Evolutionary conservation across 208 protist genomes (phyloP).

Genomic region (Pavlovales sp.): DNA sequence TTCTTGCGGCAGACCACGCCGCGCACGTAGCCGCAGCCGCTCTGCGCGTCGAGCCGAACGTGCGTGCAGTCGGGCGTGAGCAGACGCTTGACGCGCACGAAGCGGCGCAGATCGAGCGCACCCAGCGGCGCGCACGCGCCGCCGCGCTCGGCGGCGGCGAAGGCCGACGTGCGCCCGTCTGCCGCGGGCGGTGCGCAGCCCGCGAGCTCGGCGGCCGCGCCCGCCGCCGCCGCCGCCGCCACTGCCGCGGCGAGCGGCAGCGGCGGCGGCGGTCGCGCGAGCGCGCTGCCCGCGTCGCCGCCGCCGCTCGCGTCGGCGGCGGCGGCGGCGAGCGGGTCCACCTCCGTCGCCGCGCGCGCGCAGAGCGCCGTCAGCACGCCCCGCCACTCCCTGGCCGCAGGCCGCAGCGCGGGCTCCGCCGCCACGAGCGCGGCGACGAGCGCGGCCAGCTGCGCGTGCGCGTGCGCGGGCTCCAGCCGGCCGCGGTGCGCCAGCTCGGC

Average conservation of each 20-base stretch:
- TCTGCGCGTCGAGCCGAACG: no score
- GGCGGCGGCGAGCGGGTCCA: not conserved
- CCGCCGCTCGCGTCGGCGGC: not conserved
- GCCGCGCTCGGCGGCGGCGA: no score
- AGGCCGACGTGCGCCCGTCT: no score
- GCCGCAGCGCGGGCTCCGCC: not conserved
- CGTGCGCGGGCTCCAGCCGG: no score
- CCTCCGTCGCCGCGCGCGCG: no score
- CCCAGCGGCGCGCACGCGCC: not conserved
- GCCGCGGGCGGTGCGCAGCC: no score
- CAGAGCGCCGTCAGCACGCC: not conserved
- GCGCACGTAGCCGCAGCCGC: not conserved
- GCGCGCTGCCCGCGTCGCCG: no score
- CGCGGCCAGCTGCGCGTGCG: not conserved
- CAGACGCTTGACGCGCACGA: not conserved
- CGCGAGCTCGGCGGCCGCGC: no score
- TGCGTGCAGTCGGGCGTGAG: not conserved
- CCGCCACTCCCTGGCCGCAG: not conserved
- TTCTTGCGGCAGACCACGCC: conserved; percentile 80
- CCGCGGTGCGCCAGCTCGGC: no score
- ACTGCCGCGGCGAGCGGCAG: not conserved
- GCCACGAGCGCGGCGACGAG: not conserved
- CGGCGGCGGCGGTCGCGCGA: no score
- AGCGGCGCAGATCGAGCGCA: not conserved
- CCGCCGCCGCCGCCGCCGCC: no score